Evolutionary conservation across 202 grass and related monocot species (phyloP).

Genomic region (Brachypodium distachyon): DNA sequence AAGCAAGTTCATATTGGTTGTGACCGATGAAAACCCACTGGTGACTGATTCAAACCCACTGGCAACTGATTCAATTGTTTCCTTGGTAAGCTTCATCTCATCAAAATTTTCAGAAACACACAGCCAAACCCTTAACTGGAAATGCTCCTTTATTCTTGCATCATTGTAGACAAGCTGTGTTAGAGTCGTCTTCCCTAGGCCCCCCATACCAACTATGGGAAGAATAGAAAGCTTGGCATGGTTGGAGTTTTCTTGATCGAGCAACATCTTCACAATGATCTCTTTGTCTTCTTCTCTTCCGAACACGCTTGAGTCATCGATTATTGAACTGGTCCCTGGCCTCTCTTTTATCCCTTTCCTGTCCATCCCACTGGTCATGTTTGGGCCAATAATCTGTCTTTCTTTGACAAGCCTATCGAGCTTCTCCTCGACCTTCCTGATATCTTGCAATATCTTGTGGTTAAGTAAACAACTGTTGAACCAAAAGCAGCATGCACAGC

Average conservation of each 20-base stretch:
- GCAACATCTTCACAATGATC: conserved; percentile 38
- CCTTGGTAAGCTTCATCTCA: conserved; percentile 58
- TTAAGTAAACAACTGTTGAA: conserved; percentile 38
- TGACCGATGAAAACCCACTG: conserved; percentile 21
- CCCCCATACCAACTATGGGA: conserved; percentile 67
- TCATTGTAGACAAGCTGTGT: conserved; percentile 66
- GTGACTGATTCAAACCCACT: conserved; percentile 41
- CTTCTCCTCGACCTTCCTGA: conserved; percentile 34
- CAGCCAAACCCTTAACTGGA: conserved; percentile 61
- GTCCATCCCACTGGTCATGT: conserved; percentile 9
- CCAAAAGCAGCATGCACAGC: conserved; percentile 26
- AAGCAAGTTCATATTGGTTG: conserved; percentile 54
- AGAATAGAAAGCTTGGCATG: conserved; percentile 26
- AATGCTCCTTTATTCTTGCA: conserved; percentile 35
- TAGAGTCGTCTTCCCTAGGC: conserved; percentile 77
- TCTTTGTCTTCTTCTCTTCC: conserved; percentile 76
- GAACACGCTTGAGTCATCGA: conserved; percentile 48
- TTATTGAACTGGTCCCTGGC: conserved; percentile 53
- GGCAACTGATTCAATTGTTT: conserved; percentile 58
- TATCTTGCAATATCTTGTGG: conserved; percentile 35
- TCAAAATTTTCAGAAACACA: conserved; percentile 79
- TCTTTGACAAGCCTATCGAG: conserved; percentile 56
- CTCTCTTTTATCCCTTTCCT: conserved; percentile 36
- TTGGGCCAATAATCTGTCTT: conserved; percentile 38
- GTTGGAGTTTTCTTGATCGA: not conserved